phyloP scores from a whole-genome alignment of 2,329 filamentous ascomycete species.

The Ceratocystis cubensis region DNA sequence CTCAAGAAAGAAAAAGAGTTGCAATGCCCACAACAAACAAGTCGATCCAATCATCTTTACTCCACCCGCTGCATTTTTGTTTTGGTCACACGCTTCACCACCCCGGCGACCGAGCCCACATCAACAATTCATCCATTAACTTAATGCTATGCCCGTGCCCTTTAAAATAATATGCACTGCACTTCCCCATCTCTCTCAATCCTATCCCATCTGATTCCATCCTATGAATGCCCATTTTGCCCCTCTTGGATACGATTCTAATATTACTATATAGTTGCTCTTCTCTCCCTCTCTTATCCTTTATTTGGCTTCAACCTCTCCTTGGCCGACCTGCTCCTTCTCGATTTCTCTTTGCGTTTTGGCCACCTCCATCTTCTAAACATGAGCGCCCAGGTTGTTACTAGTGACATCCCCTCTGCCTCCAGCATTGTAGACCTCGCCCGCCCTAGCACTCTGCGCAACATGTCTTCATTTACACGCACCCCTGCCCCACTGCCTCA shows the following conservation, averaged over 20 bases:
- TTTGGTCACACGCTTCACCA: conserved; percentile 11
- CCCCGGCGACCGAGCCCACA: conserved; percentile 6
- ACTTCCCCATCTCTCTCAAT: background rate
- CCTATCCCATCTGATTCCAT: background rate
- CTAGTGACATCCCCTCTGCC: conserved; percentile 42
- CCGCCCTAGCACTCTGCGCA: conserved; percentile 13
- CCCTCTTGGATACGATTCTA: background rate
- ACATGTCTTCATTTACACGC: conserved; percentile 20
- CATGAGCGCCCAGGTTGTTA: conserved; percentile 38
- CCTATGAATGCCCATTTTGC: background rate
- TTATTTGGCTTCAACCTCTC: background rate
- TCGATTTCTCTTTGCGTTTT: background rate
- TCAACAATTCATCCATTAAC: conserved; percentile 3
- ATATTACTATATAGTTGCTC: background rate
- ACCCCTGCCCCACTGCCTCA: conserved; percentile 34
- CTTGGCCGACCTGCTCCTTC: background rate
- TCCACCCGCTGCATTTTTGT: background rate
- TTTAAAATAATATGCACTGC: background rate
- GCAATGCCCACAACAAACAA: background rate
- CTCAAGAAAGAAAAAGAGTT: background rate
- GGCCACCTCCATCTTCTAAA: conserved; percentile 10
- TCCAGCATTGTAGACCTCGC: background rate
- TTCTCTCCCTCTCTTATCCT: background rate
- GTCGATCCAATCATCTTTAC: conserved; percentile 6
- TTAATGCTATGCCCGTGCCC: conserved; percentile 5